Percentiles rank a stretch among this genome's conserved stretches.
Conservation (phyloP, 129 eudicot genomes). For the Cynara cardunculus region DNA sequence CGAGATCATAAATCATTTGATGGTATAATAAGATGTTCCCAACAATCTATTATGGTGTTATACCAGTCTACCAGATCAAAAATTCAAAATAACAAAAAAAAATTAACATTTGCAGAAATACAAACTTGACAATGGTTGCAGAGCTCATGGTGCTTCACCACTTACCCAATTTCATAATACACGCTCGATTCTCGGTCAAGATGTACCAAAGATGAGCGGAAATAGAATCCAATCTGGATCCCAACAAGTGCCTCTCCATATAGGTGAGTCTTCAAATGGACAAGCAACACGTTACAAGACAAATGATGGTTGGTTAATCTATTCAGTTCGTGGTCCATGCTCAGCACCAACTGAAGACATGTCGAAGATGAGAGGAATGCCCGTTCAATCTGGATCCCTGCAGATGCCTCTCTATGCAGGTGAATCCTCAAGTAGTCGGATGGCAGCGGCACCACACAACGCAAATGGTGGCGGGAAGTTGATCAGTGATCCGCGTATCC, state of each 20-base stretch:
- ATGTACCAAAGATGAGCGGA: background rate
- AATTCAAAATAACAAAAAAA: background rate
- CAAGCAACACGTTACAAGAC: background rate
- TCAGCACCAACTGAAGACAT: background rate
- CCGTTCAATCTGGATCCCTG: constrained; percentile 27
- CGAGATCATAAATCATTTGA: constrained; percentile 63
- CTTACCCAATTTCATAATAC: background rate
- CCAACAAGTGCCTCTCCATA: background rate
- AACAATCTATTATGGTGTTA: background rate
- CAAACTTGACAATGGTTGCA: constrained; percentile 30
- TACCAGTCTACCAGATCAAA: background rate
- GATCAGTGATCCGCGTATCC: background rate
- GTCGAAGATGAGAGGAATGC: background rate
- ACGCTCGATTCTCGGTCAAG: background rate
- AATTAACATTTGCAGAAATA: constrained; percentile 40
- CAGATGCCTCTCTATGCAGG: constrained; percentile 29
- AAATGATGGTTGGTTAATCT: background rate
- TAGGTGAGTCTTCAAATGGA: background rate
- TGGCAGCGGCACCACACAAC: background rate
- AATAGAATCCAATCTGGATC: background rate
- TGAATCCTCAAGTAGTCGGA: constrained; percentile 4
- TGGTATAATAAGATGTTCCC: constrained; percentile 27
- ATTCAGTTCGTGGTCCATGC: background rate
- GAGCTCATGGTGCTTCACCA: background rate
- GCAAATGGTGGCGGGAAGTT: background rate